phyloP scores from a whole-genome alignment of 31 red algal genomes.

The Porphyra umbilicalis region DNA sequence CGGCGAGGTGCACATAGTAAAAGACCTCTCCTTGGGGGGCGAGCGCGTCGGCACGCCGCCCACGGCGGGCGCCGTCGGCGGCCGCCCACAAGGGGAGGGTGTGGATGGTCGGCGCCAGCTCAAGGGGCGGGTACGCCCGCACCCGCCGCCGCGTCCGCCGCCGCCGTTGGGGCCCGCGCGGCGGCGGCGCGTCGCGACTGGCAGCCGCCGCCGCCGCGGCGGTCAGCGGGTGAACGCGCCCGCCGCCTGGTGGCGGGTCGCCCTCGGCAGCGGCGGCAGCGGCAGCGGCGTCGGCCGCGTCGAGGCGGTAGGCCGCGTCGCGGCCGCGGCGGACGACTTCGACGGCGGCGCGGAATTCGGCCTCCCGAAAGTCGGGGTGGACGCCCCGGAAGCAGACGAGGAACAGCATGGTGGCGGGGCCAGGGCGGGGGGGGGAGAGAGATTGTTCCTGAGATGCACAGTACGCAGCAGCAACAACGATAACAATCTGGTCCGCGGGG shows the following conservation, averaged over 20 bases:
- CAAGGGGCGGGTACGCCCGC: not conserved
- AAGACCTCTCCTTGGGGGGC: slow-evolving; percentile 62
- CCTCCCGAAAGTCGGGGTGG: slow-evolving; percentile 53
- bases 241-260: too few species aligned
- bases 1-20: slow-evolving; percentile 31
- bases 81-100: not conserved
- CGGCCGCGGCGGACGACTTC: slow-evolving; percentile 6
- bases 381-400: slow-evolving; percentile 65
- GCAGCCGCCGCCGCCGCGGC: not conserved
- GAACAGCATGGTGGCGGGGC: slow-evolving; percentile 31
- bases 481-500: too few species aligned
- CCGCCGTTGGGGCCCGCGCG: not conserved
- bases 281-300: not conserved
- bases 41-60: slow-evolving; percentile 12
- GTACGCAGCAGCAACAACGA: too few species aligned
- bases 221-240: not conserved
- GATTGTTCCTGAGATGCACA: too few species aligned
- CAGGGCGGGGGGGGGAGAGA: too few species aligned
- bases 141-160: not conserved
- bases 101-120: not conserved
- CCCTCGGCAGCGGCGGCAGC: not conserved
- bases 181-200: not conserved
- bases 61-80: slow-evolving; percentile 1
- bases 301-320: not conserved
- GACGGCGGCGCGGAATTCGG: slow-evolving; percentile 56